Percentiles rank a stretch among this genome's conserved stretches.
Evolutionary conservation across 306 rosid genomes (phyloP).

Genomic region (Castanea sativa): DNA sequence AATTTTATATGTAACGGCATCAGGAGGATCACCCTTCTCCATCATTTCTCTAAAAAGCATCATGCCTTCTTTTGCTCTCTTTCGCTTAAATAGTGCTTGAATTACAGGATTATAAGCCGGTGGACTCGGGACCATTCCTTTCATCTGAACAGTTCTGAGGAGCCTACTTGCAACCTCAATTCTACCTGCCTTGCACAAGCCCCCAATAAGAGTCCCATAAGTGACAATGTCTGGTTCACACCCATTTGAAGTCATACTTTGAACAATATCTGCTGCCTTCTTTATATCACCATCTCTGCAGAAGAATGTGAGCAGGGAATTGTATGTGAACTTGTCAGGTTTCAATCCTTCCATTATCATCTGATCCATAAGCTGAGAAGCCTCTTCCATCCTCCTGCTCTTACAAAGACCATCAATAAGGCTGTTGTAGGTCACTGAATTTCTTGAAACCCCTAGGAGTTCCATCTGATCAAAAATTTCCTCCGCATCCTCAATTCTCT

Average conservation of each 20-base stretch:
- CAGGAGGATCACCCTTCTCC: conserved; percentile 77
- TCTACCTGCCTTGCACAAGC: conserved; percentile 88
- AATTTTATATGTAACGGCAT: conserved; percentile 66
- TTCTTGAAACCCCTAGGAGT: conserved; percentile 81
- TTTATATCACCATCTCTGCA: conserved; percentile 76
- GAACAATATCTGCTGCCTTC: conserved; percentile 85
- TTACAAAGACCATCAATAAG: conserved; percentile 86
- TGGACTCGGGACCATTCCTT: conserved; percentile 75
- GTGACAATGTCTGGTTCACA: conserved; percentile 87
- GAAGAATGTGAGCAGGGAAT: conserved; percentile 69
- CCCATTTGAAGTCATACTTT: conserved; percentile 75
- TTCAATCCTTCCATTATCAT: conserved; percentile 92
- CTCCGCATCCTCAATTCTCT: conserved; percentile 74
- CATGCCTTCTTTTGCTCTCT: conserved; percentile 78
- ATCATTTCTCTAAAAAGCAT: conserved; percentile 87
- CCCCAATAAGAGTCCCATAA: conserved; percentile 71
- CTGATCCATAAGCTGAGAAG: conserved; percentile 91
- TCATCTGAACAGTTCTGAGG: conserved; percentile 83
- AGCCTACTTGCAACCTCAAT: conserved; percentile 74
- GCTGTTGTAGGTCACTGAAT: conserved; percentile 73
- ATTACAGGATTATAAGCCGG: conserved; percentile 79
- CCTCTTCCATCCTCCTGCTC: conserved; percentile 73
- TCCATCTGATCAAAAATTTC: conserved; percentile 97
- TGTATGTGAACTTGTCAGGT: conserved; percentile 89
- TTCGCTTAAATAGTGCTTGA: conserved; percentile 66